These are phyloP conservation scores for Lathyrus tuberosus DNA, from an alignment of 306 rosid species.

Conservation along the genomic window DNA sequence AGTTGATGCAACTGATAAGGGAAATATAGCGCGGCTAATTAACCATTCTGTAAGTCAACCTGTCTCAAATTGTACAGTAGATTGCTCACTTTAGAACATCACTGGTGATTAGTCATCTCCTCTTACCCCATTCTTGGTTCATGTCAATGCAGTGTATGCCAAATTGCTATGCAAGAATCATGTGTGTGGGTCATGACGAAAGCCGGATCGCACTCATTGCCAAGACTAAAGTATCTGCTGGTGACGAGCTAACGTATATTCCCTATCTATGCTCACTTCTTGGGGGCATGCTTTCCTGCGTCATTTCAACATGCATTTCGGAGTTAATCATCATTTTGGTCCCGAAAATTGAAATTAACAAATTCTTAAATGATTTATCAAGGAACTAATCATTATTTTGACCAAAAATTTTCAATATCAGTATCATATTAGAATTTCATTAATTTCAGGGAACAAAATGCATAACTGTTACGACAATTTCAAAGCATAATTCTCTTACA, in stretches of 20 bases:
- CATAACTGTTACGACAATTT: background rate
- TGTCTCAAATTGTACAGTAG: conserved; percentile 13
- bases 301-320: conserved; percentile 35
- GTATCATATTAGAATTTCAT: background rate
- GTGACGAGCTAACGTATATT: conserved; percentile 82
- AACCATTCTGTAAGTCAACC: conserved; percentile 80
- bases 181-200: conserved; percentile 85
- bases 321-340: background rate
- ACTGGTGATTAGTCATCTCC: conserved; percentile 4
- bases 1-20: conserved; percentile 90
- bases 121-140: conserved; percentile 26
- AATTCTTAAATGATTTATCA: background rate
- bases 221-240: conserved; percentile 68
- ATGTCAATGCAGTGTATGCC: conserved; percentile 72
- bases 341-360: background rate
- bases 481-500: background rate
- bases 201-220: conserved; percentile 90
- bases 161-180: conserved; percentile 91
- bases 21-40: conserved; percentile 86
- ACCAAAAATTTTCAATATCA: background rate
- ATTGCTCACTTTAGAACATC: background rate
- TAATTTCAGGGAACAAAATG: background rate
- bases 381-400: background rate
- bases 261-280: conserved; percentile 14
- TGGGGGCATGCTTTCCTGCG: conserved; percentile 1